Evolutionary conservation across 2,329 filamentous ascomycete species (phyloP), one percentile per base, ranked within the genome.

Genomic region (Monosporascus sp.): DNA sequence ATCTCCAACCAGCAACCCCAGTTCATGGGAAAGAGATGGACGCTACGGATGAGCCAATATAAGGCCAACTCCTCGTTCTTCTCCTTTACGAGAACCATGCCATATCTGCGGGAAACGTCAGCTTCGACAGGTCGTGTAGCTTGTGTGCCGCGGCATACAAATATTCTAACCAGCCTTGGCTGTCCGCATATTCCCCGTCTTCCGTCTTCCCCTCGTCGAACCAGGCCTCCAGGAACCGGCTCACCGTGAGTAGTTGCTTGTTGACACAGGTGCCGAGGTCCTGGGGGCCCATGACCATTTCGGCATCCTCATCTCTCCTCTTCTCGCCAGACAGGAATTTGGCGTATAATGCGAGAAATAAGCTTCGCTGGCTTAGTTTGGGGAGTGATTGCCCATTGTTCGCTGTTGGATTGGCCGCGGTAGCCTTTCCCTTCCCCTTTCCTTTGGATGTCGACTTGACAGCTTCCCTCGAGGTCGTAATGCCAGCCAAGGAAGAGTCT

Each of bases 1-100:
- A 99, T 82, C 72, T 99, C 94, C 54, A 94, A 81, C 94, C 94
- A 99, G 57, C 91, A 92, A 7, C 91, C 90, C 94, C 94, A 99
- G 67, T 97, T 96, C 81, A 92, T 96, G 1, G 91, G 89, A 64
- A 91, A 96, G 41, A 90, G 75, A 67, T 95, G 89, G 9, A 97
- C 89, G 65, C 92, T 96, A 58, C 85, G 82, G 50, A 97, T 77
- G n/a, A 99, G 79, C 80, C 89, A 96, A 58, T 88, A 83, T 70
- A 93, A 86, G 2, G 94, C 94, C 55, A 88, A 80, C 45, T 86
- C 80, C 60, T 96, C 91, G 63, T 94, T 97, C 71, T 96, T 96
- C 56, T 92, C 88, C 70, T 92, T 96, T 37, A 90, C 82, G 18
- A 97, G 77, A 15, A 97, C 85, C 72, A 97, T 88, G 9, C 92